These are phyloP conservation scores for Xerocomellus chrysenteron DNA, from an alignment of 768 basidiomycete genomes.

Conservation along the genomic window DNA sequence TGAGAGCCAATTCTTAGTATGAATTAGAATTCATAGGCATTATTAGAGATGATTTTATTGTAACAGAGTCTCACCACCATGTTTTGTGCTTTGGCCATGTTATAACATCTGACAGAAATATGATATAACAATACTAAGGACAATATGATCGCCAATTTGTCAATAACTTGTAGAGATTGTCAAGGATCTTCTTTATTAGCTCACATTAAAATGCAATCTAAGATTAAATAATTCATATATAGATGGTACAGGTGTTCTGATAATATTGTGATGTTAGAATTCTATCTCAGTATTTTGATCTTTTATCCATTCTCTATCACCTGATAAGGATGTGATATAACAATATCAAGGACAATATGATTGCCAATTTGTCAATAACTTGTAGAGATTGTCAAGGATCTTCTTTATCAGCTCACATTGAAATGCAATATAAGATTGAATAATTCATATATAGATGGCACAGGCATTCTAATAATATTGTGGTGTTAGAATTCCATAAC, in stretches of 20 bases:
- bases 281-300: not conserved
- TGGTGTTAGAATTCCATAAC: not conserved
- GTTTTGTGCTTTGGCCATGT: not conserved
- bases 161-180: not conserved
- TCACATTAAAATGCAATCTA: not conserved
- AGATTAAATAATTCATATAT: not conserved
- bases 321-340: not conserved
- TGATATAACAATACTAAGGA: not conserved
- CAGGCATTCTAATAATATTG: not conserved
- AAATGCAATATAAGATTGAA: not conserved
- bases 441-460: not conserved
- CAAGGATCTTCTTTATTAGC: not conserved
- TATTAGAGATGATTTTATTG: no score
- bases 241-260: not conserved
- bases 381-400: not conserved
- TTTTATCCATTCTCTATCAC: not conserved
- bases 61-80: no score
- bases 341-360: not conserved
- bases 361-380: constrained; percentile 21
- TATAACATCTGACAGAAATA: not conserved
- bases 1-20: no score
- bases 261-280: not conserved
- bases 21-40: no score
- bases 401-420: not conserved
- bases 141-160: constrained; percentile 17